These are phyloP conservation scores for sunflower (Helianthus annuus) DNA, from an alignment of 129 eudicot species.

Conservation along the genomic window HanXRQr2.0-SUNRISE NC_035437.2:91957874-91958373, in stretches of 20 bases:
- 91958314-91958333: conserved; percentile 73
- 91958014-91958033: conserved; percentile 72
- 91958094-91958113: conserved; percentile 73
- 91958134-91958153: conserved; percentile 82
- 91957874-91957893: conserved; percentile 82
- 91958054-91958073: conserved; percentile 81
- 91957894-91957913: conserved; percentile 73
- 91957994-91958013: conserved; percentile 41
- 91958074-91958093: conserved; percentile 59
- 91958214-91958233: conserved; percentile 46
- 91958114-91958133: conserved; percentile 71
- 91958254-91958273: conserved; percentile 89
- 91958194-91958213: conserved; percentile 61
- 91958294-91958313: conserved; percentile 97
- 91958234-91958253: conserved; percentile 80
- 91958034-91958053: conserved; percentile 71
- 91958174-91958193: conserved; percentile 82
- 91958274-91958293: conserved; percentile 88
- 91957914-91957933: conserved; percentile 19
- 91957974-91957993: too few relatives aligned
- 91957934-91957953: neutral
- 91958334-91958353: conserved; percentile 62
- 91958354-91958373: conserved; percentile 72
- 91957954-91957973: neutral
- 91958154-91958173: conserved; percentile 64